Evolutionary conservation across 2,329 filamentous ascomycete species (phyloP), one percentile per base, ranked within the genome.

Genomic region (Pseudocercospora vitis): DNA sequence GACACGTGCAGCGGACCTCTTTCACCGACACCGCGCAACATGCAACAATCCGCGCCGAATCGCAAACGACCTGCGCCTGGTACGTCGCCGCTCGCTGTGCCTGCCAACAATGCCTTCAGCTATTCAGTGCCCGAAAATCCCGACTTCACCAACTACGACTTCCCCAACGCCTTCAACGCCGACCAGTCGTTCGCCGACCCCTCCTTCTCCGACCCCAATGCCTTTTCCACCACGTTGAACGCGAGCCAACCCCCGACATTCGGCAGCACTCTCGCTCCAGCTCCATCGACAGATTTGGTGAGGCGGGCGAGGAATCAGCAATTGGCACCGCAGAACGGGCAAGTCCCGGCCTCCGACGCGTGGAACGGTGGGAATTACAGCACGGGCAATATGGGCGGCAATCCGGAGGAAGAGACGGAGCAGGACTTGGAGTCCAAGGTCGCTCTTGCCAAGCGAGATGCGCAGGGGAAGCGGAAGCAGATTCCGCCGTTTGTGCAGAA

Each of bases 401-500:
- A 63, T 69, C 55, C 57, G 33, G 82, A 85, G 68, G 77, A 83
- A 65, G 86, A 95, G 61, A 89, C 85, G 61, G 80, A 95, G 55
- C 87, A 91, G 58, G 79, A 88, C 50, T 74, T 96, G 56, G 90
- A 95, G 68, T 84, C 87, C 68, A 85, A 85, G 72, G 91, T 91
- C 18, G 80, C 86, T 60, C 77, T 87, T 57, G 91, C 91, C 7
- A 96, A 95, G 76, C 84, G 86, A 68, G 94, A 97, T 54, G 87
- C 91, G 0, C 88, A 91, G 69, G 81, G 86, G 12, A 97, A 96
- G 73, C 81, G 91, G 65, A 97, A 97, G 73, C 89, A 95, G 67
- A 97, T 99, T 8, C 92, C 94, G 0, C 92, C 94, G 0, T 99
- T 99, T 76, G 91, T 99, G 37, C 91, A 96, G 72, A 99, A 99